Conservation (phyloP, 1,284 basidiomycete species). For the Entoloma clypeatum region DNA sequence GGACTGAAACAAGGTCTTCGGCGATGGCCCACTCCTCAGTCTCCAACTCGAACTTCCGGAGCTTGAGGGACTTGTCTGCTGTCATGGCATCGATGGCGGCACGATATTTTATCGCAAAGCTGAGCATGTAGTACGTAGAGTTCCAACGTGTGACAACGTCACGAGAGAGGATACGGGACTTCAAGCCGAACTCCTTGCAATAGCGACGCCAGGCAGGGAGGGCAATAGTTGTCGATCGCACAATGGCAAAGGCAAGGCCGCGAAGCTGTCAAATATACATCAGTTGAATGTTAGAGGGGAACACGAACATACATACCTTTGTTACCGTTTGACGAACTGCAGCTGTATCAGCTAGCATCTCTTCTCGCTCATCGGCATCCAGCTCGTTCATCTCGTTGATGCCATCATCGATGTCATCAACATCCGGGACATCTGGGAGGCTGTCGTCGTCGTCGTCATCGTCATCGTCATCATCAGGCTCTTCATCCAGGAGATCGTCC, state of each 20-base stretch:
- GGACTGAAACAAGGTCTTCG: background rate
- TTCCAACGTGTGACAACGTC: conserved; percentile 14
- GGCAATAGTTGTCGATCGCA: conserved; percentile 1
- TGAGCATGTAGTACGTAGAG: no score
- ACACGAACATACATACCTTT: background rate
- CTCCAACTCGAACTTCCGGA: background rate
- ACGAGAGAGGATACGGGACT: background rate
- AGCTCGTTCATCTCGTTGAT: background rate
- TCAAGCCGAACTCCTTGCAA: background rate
- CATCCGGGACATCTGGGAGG: conserved; percentile 1
- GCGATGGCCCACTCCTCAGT: background rate
- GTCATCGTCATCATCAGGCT: conserved; percentile 1
- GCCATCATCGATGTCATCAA: background rate
- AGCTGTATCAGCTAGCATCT: conserved; percentile 2
- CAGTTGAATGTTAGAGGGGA: background rate
- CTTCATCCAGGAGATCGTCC: conserved; percentile 4
- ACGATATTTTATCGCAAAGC: conserved; percentile 29
- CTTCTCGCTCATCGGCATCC: background rate
- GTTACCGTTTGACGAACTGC: background rate
- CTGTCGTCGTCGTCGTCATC: background rate
- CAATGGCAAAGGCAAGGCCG: conserved; percentile 1
- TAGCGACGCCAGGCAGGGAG: background rate
- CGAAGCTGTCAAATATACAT: background rate
- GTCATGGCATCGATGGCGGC: conserved; percentile 34
- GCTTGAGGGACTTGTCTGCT: conserved; percentile 32